These are phyloP conservation scores for Chamaecrista fasciculata DNA, from an alignment of 306 rosid genomes.

Conservation along the genomic window DNA sequence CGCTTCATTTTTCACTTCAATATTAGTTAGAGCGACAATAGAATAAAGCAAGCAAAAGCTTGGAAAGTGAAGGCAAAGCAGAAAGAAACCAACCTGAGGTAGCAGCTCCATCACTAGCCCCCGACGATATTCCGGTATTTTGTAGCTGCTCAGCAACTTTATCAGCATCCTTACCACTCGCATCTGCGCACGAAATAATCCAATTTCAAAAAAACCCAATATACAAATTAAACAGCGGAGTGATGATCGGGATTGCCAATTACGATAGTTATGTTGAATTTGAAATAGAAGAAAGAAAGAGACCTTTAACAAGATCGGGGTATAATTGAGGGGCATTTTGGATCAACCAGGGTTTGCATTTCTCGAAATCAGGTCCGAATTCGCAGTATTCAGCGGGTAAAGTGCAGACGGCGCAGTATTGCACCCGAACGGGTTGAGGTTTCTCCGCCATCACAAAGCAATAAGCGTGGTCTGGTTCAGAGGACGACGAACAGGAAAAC, in stretches of 20 bases:
- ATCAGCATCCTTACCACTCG: slow-evolving; percentile 61
- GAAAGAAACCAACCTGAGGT: slow-evolving; percentile 60
- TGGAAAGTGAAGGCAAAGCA: background rate
- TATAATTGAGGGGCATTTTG: slow-evolving; percentile 77
- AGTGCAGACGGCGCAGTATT: slow-evolving; percentile 68
- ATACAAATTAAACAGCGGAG: background rate
- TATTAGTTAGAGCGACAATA: background rate
- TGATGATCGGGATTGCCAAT: background rate
- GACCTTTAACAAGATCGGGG: slow-evolving; percentile 85
- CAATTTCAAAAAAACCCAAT: background rate
- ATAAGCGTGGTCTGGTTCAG: slow-evolving; percentile 10
- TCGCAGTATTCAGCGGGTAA: slow-evolving; percentile 94
- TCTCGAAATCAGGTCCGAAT: slow-evolving; percentile 92
- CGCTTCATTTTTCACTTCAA: background rate
- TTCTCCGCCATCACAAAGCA: slow-evolving; percentile 75
- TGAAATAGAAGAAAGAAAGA: background rate
- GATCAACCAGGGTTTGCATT: slow-evolving; percentile 99
- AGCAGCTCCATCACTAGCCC: slow-evolving; percentile 70
- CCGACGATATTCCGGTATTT: slow-evolving; percentile 56
- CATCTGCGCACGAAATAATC: slow-evolving; percentile 41
- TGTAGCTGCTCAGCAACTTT: slow-evolving; percentile 72
- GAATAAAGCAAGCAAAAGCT: background rate
- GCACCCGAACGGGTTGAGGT: slow-evolving; percentile 79
- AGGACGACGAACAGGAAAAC: slow-evolving; percentile 24
- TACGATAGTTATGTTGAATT: too few relatives aligned